Conservation (phyloP, 768 basidiomycete species). For the Boletus subcaerulescens region DNA sequence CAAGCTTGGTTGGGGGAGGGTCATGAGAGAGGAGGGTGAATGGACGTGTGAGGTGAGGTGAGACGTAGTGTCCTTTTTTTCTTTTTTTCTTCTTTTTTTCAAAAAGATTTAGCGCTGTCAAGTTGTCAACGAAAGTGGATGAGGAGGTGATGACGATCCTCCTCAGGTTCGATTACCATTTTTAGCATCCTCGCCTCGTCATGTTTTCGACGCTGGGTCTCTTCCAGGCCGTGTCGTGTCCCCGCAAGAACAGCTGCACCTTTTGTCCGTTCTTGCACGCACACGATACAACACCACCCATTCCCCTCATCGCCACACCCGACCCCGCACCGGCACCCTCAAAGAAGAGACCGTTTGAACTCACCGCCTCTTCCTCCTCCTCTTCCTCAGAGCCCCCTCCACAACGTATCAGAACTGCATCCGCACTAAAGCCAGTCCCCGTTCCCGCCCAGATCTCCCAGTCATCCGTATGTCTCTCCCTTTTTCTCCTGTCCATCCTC, state of each 20-base stretch:
- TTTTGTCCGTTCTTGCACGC: slow-evolving; percentile 71
- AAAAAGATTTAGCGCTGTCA: too few relatives aligned
- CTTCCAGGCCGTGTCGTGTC: slow-evolving; percentile 61
- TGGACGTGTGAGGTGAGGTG: too few relatives aligned
- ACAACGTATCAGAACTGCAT: slow-evolving; percentile 59
- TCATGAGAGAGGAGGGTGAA: slow-evolving; percentile 1
- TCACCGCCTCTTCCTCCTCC: slow-evolving; percentile 23
- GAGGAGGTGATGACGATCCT: too few relatives aligned
- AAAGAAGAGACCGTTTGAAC: slow-evolving; percentile 44
- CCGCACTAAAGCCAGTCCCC: slow-evolving; percentile 41
- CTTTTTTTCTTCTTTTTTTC: too few relatives aligned
- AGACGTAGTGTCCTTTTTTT: too few relatives aligned
- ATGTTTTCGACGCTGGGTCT: slow-evolving; percentile 67
- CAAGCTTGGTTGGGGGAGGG: slow-evolving; percentile 22
- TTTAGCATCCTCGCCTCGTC: background rate
- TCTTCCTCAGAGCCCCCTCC: slow-evolving; percentile 49
- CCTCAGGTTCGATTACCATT: too few relatives aligned
- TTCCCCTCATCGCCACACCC: slow-evolving; percentile 14
- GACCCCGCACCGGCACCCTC: slow-evolving; percentile 27
- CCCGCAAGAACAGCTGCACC: slow-evolving; percentile 47
- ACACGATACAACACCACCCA: slow-evolving; percentile 21
- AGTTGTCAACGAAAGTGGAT: background rate
- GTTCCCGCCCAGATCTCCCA: slow-evolving; percentile 33
- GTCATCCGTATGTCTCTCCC: slow-evolving; percentile 21
- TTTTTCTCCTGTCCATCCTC: background rate